Base-by-base conservation (phyloP, 2,329 filamentous ascomycete genomes). In the Paracorniculantispora psalliotae region DNA sequence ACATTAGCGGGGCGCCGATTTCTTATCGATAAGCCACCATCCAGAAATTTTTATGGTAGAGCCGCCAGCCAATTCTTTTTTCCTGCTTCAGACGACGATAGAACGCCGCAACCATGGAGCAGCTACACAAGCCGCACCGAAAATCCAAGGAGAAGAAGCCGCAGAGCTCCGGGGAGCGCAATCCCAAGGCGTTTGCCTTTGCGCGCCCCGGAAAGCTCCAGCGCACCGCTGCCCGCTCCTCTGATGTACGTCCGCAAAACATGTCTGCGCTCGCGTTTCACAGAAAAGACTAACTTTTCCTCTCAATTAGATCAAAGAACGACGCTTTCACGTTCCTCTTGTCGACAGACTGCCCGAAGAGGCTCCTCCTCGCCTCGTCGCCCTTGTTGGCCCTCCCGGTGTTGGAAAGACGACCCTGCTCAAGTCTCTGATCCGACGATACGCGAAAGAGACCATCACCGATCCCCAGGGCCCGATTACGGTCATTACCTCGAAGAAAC, bases 291-390 rank as follows among this genome's bases (percentile, higher is more conserved):
- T 75, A 57, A 73, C 55, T 8, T 23, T 57, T 6, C 26, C 26
- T 21, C 57, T 19, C 9, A 43, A 48, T 51, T 60, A 92, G 89
- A 87, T 96, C 74, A 94, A 91, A 81, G 96, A 99, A 76, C 97
- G 96, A 76, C 86, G 93, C 61, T 82, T 97, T 41, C 96, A 99
- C 81, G 94, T 99, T 19, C 94, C 94, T 47, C 89, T 96, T 72
- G 90, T 97, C 77, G 94, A 99, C 79, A 88, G 96, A 66, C 81
- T 97, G 28, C 93, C 94, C 64, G 93, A 97, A 75, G 94, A 97
- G 77, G 90, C 94, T 17, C 92, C 94, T 26, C 94, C 94, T 60
- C 86, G 96, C 61, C 86, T 99, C 59, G 93, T 97, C 67, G 87
- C 91, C 62, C 92, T 99, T 61, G 92, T 97, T 70, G 96, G 94